Evolutionary conservation across 129 eudicot genomes (phyloP).

Genomic region (Chrysanthemum makinoi): DNA sequence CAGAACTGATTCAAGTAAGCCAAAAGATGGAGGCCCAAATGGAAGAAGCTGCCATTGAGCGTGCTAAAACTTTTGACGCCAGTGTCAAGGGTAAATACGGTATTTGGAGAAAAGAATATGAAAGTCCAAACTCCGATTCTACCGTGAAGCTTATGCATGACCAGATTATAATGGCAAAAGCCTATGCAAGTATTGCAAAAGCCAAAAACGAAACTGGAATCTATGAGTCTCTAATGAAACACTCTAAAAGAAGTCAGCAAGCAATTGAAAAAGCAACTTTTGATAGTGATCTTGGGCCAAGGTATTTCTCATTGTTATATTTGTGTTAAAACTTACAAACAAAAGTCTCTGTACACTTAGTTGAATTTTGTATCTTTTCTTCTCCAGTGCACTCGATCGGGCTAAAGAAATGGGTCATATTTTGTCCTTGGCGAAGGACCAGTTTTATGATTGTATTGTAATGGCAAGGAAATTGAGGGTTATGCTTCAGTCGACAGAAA

Average conservation of each 20-base stretch:
- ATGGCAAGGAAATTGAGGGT: constrained; percentile 87
- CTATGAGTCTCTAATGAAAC: constrained; percentile 62
- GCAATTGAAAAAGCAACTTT: constrained; percentile 75
- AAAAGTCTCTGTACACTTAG: constrained; percentile 19
- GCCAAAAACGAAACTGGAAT: constrained; percentile 64
- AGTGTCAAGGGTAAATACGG: constrained; percentile 66
- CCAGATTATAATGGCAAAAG: constrained; percentile 96
- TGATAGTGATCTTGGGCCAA: constrained; percentile 81
- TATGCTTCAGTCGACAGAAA: constrained; percentile 87
- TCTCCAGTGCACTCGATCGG: constrained; percentile 77
- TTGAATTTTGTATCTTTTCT: constrained; percentile 26
- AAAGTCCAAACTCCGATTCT: constrained; percentile 89
- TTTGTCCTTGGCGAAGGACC: constrained; percentile 82
- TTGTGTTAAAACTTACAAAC: not conserved
- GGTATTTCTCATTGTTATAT: constrained; percentile 42
- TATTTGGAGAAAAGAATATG: constrained; percentile 97
- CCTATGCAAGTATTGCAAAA: constrained; percentile 88
- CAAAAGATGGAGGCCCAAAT: constrained; percentile 55
- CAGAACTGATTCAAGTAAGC: constrained; percentile 61
- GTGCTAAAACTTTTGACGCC: constrained; percentile 68
- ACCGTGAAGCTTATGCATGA: constrained; percentile 90
- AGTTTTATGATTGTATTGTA: constrained; percentile 64
- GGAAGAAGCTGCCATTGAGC: constrained; percentile 77
- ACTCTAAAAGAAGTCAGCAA: constrained; percentile 62
- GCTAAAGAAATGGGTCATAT: constrained; percentile 95